These are phyloP conservation scores for Glycyrrhiza uralensis DNA, from an alignment of 306 rosid species.

Conservation along the genomic window DNA sequence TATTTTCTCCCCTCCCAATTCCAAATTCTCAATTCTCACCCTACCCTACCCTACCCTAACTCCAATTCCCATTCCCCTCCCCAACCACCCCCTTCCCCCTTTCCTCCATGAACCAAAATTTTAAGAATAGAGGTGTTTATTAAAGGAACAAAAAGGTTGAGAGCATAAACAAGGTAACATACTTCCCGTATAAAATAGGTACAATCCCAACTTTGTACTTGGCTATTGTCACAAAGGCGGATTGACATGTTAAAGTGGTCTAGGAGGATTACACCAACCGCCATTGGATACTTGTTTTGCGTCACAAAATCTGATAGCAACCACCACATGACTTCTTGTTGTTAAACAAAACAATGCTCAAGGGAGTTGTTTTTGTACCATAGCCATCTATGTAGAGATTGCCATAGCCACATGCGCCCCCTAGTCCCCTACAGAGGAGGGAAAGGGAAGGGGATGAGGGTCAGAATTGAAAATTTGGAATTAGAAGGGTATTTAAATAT, in stretches of 20 bases:
- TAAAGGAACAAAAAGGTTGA: not conserved
- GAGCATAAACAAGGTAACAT: no score
- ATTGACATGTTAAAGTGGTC: slow-evolving; percentile 70
- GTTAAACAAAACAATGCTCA: slow-evolving; percentile 57
- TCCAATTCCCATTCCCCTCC: no score
- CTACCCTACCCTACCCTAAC: no score
- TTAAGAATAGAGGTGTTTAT: no score
- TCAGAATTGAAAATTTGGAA: no score
- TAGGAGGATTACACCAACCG: slow-evolving; percentile 72
- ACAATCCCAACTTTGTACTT: slow-evolving; percentile 58
- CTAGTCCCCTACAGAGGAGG: no score
- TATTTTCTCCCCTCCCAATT: no score
- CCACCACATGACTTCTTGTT: slow-evolving; percentile 67
- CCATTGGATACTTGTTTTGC: slow-evolving; percentile 45
- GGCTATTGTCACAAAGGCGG: slow-evolving; percentile 51
- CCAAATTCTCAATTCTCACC: no score
- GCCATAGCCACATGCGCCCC: slow-evolving; percentile 84
- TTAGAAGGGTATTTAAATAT: no score
- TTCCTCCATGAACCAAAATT: no score
- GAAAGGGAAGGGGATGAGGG: no score
- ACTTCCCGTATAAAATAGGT: slow-evolving; percentile 44
- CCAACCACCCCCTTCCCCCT: no score
- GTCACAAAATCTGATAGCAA: slow-evolving; percentile 63
- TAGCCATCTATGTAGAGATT: slow-evolving; percentile 55
- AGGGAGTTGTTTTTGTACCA: slow-evolving; percentile 61